A percentile compares a stretch with the other conserved stretches of the same genome.
Conservation (phyloP, 2,329 filamentous ascomycete species). For the Apiospora sp. region DNA sequence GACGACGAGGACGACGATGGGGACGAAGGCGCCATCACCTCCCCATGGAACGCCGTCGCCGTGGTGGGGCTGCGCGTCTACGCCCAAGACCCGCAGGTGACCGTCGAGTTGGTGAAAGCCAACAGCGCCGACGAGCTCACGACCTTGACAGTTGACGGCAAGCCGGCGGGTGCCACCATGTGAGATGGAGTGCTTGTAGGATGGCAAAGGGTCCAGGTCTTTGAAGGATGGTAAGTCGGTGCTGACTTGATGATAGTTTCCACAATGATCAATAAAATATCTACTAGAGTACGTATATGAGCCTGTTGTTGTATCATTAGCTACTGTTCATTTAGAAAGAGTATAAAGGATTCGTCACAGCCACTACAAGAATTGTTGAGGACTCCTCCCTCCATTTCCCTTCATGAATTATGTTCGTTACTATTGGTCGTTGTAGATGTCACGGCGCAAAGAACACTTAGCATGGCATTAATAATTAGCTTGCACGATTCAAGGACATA, state of each 20-base stretch:
- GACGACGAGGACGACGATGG: slow-evolving; percentile 16
- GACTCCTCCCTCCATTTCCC: too few relatives aligned
- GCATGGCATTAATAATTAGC: background rate
- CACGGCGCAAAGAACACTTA: background rate
- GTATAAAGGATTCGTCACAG: too few relatives aligned
- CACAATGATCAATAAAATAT: too few relatives aligned
- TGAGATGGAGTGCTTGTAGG: background rate
- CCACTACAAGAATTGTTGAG: too few relatives aligned
- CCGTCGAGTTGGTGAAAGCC: slow-evolving; percentile 25
- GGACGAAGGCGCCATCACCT: background rate
- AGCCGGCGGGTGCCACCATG: slow-evolving; percentile 27
- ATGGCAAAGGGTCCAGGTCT: too few relatives aligned
- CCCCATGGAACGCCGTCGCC: slow-evolving; percentile 67
- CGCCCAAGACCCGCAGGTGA: slow-evolving; percentile 30
- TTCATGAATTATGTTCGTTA: too few relatives aligned
- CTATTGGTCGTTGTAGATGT: too few relatives aligned
- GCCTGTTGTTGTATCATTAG: too few relatives aligned
- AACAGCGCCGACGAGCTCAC: slow-evolving; percentile 25
- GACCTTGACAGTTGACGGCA: slow-evolving; percentile 25
- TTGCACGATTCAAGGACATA: background rate
- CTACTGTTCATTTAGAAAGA: too few relatives aligned
- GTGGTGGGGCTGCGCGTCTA: slow-evolving; percentile 67
- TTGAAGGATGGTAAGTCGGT: too few relatives aligned
- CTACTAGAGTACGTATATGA: too few relatives aligned
- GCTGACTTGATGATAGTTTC: too few relatives aligned